Evolutionary conservation across 345 rosid genomes (phyloP), one percentile per base, ranked within the genome.

Genomic region (Syzygium jambos): DNA sequence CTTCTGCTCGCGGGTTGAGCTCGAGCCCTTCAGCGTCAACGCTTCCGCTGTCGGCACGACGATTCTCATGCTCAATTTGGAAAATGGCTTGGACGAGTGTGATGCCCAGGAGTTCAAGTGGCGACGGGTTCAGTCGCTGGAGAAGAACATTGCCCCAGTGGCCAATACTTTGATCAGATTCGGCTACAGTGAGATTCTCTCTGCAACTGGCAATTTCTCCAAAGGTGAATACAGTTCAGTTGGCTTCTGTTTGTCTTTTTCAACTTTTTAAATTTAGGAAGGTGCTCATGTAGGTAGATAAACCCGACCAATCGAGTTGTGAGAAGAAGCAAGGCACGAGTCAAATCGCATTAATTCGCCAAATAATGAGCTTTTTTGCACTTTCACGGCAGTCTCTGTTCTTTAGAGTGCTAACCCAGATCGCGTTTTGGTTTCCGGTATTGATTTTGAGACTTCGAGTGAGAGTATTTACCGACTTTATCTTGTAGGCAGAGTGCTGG

Each of bases 31-130:
- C 91, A 92, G 90, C 85, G 90, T 91, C 57, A 85, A 34, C 87
- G 88, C 92, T 85, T 86, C 93, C 87, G 86, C 90, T 16, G 43
- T 73, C 43, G 92, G 97, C 4, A 94, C 98, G 5, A 96, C 98
- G 55, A 95, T 97, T 83, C 91, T 96, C 86, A 91, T 96, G 92
- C 95, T 97, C 87, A 97, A 96, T 92, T 91, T 96, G 93, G 99
- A 95, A 78, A 94, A 88, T 89, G 98, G 99, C 86, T 91, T 88
- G 87, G 97, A 95, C 85, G 85, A 88, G 51, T 88, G 88, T 63
- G 92, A 92, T 43, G 90, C 89, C 49, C 95, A 95, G 88, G 92
- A 92, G 87, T 93, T 93, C 89, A 73, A 73, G 2, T 94, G 95
- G 94, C 92, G 91, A 49, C 94, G 93, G 84, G 91, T 93, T 87